These are phyloP conservation scores for Circinella umbellata DNA, from an alignment of 371 early-diverging fungal genomes.

Conservation along the genomic window DNA sequence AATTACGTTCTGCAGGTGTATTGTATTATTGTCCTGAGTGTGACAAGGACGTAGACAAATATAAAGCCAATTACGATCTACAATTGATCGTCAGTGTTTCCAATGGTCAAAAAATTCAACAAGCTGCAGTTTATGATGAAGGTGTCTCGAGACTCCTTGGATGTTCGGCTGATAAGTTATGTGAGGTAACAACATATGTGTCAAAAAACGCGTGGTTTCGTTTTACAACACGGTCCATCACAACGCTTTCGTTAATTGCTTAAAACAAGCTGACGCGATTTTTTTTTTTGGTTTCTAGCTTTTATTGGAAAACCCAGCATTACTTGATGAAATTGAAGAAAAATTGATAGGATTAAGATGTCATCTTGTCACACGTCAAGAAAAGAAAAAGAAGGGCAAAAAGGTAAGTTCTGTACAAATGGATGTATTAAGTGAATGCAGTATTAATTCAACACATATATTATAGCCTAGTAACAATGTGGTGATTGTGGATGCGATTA, in stretches of 20 bases:
- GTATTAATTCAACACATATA: neutral
- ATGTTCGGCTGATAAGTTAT: conserved; percentile 1
- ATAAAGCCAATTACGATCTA: conserved; percentile 2
- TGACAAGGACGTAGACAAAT: neutral
- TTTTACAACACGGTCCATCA: too few relatives aligned
- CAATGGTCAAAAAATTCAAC: conserved; percentile 1
- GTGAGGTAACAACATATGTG: conserved; percentile 7
- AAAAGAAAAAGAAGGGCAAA: neutral
- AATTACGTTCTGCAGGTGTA: neutral
- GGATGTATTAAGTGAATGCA: neutral
- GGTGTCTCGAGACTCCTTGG: conserved; percentile 9
- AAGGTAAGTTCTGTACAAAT: neutral
- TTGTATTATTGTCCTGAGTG: conserved; percentile 13
- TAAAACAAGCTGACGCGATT: neutral
- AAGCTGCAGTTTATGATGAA: conserved; percentile 3
- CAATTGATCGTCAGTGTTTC: conserved; percentile 7
- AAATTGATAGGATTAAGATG: neutral
- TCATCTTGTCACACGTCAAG: conserved; percentile 5
- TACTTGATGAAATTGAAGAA: conserved; percentile 5
- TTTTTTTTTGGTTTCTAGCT: neutral
- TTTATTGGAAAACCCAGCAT: neutral
- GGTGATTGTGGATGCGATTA: neutral
- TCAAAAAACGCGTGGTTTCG: neutral
- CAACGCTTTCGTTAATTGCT: neutral
- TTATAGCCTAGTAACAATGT: neutral